phyloP scores from a whole-genome alignment of 768 basidiomycete species.

The Tulasnella sp. region DNA sequence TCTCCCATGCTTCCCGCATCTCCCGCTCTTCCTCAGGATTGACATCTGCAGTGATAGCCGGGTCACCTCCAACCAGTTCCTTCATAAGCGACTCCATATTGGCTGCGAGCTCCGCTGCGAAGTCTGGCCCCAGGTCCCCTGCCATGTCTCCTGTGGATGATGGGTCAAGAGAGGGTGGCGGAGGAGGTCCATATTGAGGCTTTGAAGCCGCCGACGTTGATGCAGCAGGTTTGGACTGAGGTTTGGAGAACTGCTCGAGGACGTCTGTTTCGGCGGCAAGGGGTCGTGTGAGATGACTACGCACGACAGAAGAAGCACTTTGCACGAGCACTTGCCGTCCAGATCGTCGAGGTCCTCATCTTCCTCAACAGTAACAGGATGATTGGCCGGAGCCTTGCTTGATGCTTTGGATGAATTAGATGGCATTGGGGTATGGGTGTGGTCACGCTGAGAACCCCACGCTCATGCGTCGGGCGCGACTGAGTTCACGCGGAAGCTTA shows the following conservation, averaged over 20 bases:
- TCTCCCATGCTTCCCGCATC: conserved; percentile 51
- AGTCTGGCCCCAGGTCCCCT: conserved; percentile 23
- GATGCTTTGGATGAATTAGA: conserved; percentile 5
- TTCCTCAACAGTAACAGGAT: conserved; percentile 23
- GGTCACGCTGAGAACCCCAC: too few species aligned
- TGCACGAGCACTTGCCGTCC: conserved; percentile 36
- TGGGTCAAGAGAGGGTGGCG: conserved; percentile 3
- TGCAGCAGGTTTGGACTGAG: conserved; percentile 18
- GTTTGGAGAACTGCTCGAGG: conserved; percentile 35
- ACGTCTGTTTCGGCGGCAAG: conserved; percentile 32
- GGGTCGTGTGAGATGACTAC: conserved; percentile 10
- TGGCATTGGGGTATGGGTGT: too few species aligned
- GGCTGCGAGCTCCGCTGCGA: conserved; percentile 33
- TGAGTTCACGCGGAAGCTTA: too few species aligned
- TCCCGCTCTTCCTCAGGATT: conserved; percentile 21
- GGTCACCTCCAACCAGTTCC: conserved; percentile 26
- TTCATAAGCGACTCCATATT: conserved; percentile 39
- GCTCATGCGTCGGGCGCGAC: too few species aligned
- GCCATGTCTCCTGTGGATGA: neutral
- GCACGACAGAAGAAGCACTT: conserved; percentile 2
- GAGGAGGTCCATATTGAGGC: conserved; percentile 18
- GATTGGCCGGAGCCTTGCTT: conserved; percentile 9
- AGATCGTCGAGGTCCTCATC: conserved; percentile 64
- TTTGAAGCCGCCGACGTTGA: conserved; percentile 18
- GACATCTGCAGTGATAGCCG: conserved; percentile 5